Base-by-base conservation (phyloP, 345 rosid species). In the Pugionium cornutum region DNA sequence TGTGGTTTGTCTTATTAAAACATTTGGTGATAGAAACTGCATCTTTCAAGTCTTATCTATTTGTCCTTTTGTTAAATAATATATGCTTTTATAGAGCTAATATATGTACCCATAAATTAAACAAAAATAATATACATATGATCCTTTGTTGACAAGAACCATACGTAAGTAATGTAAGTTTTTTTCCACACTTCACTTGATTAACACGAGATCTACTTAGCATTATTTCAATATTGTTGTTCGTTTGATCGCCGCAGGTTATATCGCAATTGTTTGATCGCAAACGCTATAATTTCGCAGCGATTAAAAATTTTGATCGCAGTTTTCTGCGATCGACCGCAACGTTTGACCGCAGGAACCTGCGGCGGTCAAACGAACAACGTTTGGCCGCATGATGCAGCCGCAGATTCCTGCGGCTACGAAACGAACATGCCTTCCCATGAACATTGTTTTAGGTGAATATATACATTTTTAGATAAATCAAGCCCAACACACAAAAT, bases 1-100 rank as follows among this genome's bases (percentile, higher is more conserved):
- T 32, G 45, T 63, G 58, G 5, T 63, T 71, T 71, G 75, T 71
- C 75, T 71, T 71, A 55, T 70, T 64, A 18, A 64, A 63, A 43
- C 35, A 57, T 64, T 64, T 72, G 61, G 58, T 72, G 70, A 72
- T 35, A 58, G 64, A 50, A 72, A 65, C 48, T 65, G 34, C 59
- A 65, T 65, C 36, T 64, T 71, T 33, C 11, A 64, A 72, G 60
- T 72, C 64, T 72, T 57, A 57, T 72, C 70, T 64, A 34, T 44
- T 42, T 72, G 66, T 46, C 66, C 5, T 72, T 72, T 72, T 57
- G 66, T 37, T 54, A 9, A 1, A n/a, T 41, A 18, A 25, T 9
- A 32, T 53, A 53, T 53, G 52, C 50, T 42, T 57, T 62, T 36
- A 0, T 6, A 6, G n/a, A 18, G 18, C 36, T 62, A 47, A 35